Conservation (phyloP, 805 yeast genomes). For the Spathaspora hagerdaliae region DNA sequence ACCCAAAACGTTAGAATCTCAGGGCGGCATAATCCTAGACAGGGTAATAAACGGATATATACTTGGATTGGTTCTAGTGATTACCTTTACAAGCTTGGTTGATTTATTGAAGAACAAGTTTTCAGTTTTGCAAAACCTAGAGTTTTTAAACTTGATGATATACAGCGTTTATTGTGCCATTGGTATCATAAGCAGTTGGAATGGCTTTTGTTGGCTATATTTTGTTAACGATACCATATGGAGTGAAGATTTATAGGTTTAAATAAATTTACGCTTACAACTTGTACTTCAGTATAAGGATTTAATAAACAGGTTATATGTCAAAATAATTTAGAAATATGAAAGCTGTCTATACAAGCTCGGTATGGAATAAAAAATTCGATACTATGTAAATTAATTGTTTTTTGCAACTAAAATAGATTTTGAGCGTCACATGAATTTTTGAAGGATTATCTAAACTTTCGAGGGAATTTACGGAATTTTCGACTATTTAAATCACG, state of each 20-base stretch:
- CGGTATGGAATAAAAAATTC: no score
- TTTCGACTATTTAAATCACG: no score
- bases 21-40: conserved; percentile 48
- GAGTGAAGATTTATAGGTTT: conserved; percentile 3
- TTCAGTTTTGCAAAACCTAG: conserved; percentile 52
- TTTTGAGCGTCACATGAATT: no score
- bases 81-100: conserved; percentile 37
- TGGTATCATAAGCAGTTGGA: conserved; percentile 85
- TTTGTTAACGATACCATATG: conserved; percentile 69
- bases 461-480: no score
- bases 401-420: no score
- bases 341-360: no score
- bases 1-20: conserved; percentile 34
- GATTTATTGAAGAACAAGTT: conserved; percentile 56
- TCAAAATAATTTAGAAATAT: no score
- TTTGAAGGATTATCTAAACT: no score
- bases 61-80: conserved; percentile 63
- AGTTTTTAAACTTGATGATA: conserved; percentile 76
- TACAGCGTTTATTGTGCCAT: conserved; percentile 82
- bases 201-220: conserved; percentile 83
- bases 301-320: no score
- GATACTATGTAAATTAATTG: no score
- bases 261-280: no score
- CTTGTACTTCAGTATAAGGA: no score
- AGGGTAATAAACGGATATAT: conserved; percentile 65